These are phyloP conservation scores for Fusarium circinatum DNA, from an alignment of 2,329 filamentous ascomycete genomes.

Conservation along the genomic window DNA sequence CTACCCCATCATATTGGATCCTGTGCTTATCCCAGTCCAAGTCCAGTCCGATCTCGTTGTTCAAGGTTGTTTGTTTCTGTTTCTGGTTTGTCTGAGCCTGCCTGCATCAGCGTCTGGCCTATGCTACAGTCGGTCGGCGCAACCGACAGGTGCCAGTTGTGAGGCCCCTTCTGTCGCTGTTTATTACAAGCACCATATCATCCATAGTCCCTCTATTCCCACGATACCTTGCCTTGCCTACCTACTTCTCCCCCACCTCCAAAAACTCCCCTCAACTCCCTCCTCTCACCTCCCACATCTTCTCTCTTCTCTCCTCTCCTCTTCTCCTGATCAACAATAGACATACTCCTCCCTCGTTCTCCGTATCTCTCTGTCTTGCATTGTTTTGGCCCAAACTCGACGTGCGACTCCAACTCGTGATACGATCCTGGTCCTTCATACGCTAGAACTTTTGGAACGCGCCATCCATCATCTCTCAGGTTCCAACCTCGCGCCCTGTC, in stretches of 20 bases:
- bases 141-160: constrained; percentile 36
- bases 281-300: constrained; percentile 18
- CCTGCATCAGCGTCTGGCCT: constrained; percentile 9
- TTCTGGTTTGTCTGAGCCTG: constrained; percentile 17
- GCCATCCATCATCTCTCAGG: constrained; percentile 17
- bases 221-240: constrained; percentile 17
- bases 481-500: constrained; percentile 29
- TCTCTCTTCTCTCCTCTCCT: constrained; percentile 25
- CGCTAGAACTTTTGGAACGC: constrained; percentile 29
- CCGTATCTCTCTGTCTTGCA: constrained; percentile 15
- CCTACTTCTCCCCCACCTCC: constrained; percentile 31
- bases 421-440: constrained; percentile 26
- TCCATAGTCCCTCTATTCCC: constrained; percentile 22
- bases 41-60: constrained; percentile 33
- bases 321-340: constrained; percentile 17
- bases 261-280: constrained; percentile 20
- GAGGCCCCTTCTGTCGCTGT: constrained; percentile 34
- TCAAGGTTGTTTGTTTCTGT: constrained; percentile 19
- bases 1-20: constrained; percentile 39
- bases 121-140: constrained; percentile 31
- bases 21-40: constrained; percentile 38
- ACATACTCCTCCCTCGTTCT: constrained; percentile 13
- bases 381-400: constrained; percentile 21
- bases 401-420: constrained; percentile 35
- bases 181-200: constrained; percentile 27